These are phyloP conservation scores for Phytophthora foliorum DNA, from an alignment of 352 stramenopile species.

Conservation along the genomic window DNA sequence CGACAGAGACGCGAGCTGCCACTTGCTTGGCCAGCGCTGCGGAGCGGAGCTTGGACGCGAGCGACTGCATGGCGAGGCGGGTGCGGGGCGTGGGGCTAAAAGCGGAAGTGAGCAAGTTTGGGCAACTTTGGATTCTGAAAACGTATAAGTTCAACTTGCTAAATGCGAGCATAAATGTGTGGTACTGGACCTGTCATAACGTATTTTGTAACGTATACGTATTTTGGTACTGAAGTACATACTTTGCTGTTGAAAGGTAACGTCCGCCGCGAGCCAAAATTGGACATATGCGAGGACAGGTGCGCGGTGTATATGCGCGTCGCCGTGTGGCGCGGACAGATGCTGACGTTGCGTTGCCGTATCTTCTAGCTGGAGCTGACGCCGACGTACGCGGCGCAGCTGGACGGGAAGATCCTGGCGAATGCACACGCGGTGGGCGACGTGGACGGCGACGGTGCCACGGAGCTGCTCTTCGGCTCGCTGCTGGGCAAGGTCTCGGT, in stretches of 20 bases:
- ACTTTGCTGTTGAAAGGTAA: too few species aligned
- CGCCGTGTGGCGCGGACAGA: neutral
- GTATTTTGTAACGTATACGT: neutral
- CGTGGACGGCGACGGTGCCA: conserved; percentile 70
- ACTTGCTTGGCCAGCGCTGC: neutral
- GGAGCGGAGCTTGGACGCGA: conserved; percentile 27
- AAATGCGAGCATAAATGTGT: neutral
- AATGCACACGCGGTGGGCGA: conserved; percentile 77
- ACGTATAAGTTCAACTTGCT: conserved; percentile 16
- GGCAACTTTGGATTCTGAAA: neutral
- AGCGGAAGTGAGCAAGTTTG: conserved; percentile 20
- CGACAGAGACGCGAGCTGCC: conserved; percentile 3
- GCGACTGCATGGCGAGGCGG: conserved; percentile 16
- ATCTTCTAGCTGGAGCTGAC: conserved; percentile 68
- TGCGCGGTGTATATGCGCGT: conserved; percentile 4
- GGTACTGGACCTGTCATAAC: neutral
- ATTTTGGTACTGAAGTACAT: too few species aligned
- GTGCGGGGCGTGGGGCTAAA: conserved; percentile 15
- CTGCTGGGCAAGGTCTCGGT: conserved; percentile 68
- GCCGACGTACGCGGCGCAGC: conserved; percentile 62
- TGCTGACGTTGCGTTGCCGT: conserved; percentile 10
- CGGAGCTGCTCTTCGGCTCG: conserved; percentile 77
- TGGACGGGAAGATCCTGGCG: conserved; percentile 75
- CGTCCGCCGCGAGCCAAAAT: too few species aligned
- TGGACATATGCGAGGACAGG: conserved; percentile 36